These are phyloP conservation scores for Dendrobium officinale DNA, from an alignment of 106 monocot species.

Conservation along the genomic window DNA sequence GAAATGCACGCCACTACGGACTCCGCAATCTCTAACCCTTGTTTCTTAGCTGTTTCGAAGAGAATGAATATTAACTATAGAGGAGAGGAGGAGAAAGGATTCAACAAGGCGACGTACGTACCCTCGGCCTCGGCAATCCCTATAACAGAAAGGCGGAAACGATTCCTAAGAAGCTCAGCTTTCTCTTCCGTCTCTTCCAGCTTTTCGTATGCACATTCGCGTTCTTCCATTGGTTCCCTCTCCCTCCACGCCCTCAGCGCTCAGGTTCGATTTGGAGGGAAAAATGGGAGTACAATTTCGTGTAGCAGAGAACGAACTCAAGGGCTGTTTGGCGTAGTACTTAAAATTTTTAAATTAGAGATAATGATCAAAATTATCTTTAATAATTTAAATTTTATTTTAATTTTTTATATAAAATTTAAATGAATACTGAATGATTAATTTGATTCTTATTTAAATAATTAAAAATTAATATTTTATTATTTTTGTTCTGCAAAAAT, in stretches of 20 bases:
- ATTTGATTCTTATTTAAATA: no score
- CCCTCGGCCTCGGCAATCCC: conserved; percentile 56
- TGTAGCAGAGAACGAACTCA: no score
- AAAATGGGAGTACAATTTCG: no score
- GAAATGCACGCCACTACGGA: conserved; percentile 69
- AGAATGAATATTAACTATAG: background rate
- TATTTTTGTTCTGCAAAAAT: no score
- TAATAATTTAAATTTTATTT: no score
- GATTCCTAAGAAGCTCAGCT: conserved; percentile 49
- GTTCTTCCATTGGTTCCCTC: conserved; percentile 8
- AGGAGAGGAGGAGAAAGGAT: background rate
- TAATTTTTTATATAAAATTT: no score
- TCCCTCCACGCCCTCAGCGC: background rate
- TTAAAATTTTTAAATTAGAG: no score
- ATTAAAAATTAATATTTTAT: no score
- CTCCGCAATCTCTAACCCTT: conserved; percentile 46
- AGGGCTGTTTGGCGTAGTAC: no score
- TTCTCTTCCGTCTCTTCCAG: conserved; percentile 44
- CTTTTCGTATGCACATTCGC: conserved; percentile 14
- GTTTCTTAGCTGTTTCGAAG: conserved; percentile 44
- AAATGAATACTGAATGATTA: no score
- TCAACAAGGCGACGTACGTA: background rate
- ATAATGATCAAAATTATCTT: no score
- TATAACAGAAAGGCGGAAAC: conserved; percentile 77
- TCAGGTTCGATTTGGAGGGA: no score